phyloP scores from a whole-genome alignment of 2,329 filamentous ascomycete genomes.

The Parafenestella ontariensis region DNA sequence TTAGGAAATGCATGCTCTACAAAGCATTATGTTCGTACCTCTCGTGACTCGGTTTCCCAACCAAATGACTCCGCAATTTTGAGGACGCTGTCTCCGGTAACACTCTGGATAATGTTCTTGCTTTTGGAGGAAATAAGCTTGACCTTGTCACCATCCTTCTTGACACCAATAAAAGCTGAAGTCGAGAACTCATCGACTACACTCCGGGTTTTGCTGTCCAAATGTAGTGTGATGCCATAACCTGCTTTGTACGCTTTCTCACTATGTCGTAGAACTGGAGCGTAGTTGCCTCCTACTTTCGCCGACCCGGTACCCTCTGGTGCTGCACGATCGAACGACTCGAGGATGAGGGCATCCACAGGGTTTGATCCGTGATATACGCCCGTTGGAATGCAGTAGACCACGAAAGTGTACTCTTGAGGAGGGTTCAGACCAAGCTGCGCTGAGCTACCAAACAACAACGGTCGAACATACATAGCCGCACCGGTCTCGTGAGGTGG shows the following conservation, averaged over 20 bases:
- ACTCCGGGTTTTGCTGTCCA: slow-evolving; percentile 82
- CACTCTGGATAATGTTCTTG: slow-evolving; percentile 83
- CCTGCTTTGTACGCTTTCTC: slow-evolving; percentile 80
- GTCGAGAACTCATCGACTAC: slow-evolving; percentile 97
- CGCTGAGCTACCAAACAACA: slow-evolving; percentile 85
- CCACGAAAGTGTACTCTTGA: slow-evolving; percentile 89
- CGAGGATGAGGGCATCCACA: slow-evolving; percentile 85
- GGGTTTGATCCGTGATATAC: slow-evolving; percentile 92
- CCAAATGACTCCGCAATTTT: slow-evolving; percentile 79
- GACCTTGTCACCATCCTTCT: slow-evolving; percentile 64
- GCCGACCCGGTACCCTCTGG: slow-evolving; percentile 87
- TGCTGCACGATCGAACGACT: slow-evolving; percentile 93
- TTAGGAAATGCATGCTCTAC: slow-evolving; percentile 5
- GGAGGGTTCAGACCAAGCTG: slow-evolving; percentile 87
- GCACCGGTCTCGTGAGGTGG: slow-evolving; percentile 88
- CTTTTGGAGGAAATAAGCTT: slow-evolving; percentile 89
- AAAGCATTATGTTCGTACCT: slow-evolving; percentile 55
- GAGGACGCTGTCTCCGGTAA: slow-evolving; percentile 81
- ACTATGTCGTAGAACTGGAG: slow-evolving; percentile 86
- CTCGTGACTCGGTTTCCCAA: slow-evolving; percentile 81
- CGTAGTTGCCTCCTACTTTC: slow-evolving; percentile 97
- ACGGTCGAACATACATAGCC: slow-evolving; percentile 89
- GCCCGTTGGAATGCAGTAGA: slow-evolving; percentile 89
- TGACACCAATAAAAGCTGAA: slow-evolving; percentile 86
- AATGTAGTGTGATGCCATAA: slow-evolving; percentile 91